Percentiles rank a stretch among this genome's conserved stretches.
Conservation (phyloP, 1,284 basidiomycete genomes). For the Tilletia indica region DNA sequence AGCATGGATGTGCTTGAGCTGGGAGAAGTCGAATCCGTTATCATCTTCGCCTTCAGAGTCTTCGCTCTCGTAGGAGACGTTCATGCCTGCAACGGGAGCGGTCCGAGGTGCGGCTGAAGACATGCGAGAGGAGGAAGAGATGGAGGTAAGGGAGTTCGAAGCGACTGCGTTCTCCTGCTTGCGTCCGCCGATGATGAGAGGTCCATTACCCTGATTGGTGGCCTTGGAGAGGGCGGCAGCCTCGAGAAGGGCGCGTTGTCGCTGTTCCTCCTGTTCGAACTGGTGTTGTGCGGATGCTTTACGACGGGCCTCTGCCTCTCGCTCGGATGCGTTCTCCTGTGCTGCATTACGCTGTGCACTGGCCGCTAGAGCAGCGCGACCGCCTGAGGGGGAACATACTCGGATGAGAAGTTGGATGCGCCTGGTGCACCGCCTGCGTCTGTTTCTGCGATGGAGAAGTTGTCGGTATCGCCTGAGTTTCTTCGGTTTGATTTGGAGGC, state of each 20-base stretch:
- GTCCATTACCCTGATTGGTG: background rate
- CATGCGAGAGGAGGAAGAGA: constrained; percentile 52
- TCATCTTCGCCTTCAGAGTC: constrained; percentile 65
- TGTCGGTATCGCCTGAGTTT: constrained; percentile 23
- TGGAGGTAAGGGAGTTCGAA: constrained; percentile 41
- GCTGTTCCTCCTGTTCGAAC: constrained; percentile 48
- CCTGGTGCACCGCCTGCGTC: constrained; percentile 29
- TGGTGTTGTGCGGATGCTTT: constrained; percentile 37
- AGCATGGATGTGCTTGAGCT: constrained; percentile 8
- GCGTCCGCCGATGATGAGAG: background rate
- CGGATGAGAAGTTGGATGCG: background rate
- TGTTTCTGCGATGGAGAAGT: constrained; percentile 27
- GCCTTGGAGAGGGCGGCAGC: constrained; percentile 1
- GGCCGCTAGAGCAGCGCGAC: constrained; percentile 50
- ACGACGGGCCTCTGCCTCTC: constrained; percentile 36
- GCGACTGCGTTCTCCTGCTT: background rate
- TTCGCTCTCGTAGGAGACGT: constrained; percentile 46
- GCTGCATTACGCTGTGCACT: constrained; percentile 50
- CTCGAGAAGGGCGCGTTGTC: constrained; percentile 36
- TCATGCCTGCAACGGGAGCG: background rate
- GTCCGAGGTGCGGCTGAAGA: constrained; percentile 28
- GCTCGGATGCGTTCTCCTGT: constrained; percentile 33
- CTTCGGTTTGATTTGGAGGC: background rate
- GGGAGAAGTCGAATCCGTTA: constrained; percentile 56
- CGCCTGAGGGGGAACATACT: constrained; percentile 26